phyloP scores from a whole-genome alignment of 129 eudicot genomes.

The Flaveria robusta region DNA sequence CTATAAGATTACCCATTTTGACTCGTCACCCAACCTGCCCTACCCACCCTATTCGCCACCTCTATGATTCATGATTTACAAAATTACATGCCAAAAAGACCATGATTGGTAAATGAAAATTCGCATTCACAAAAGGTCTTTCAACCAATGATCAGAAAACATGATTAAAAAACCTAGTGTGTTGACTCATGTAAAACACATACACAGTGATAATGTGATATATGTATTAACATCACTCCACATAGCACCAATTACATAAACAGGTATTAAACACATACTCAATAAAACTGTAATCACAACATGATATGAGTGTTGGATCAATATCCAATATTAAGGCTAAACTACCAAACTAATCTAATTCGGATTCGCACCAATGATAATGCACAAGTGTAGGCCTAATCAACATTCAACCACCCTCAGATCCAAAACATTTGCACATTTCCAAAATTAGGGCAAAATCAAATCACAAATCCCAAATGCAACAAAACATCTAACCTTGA shows the following conservation, averaged over 20 bases:
- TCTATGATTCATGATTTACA: not conserved
- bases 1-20: not conserved
- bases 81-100: not conserved
- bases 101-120: constrained; percentile 1
- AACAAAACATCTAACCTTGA: constrained; percentile 61
- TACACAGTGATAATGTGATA: not conserved
- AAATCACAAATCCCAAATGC: not conserved
- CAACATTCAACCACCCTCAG: not conserved
- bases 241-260: not conserved
- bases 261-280: not conserved
- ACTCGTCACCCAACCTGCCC: not conserved
- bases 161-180: not conserved
- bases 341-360: too few relatives aligned
- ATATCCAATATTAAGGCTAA: too few relatives aligned
- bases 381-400: not conserved
- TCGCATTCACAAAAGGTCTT: not conserved
- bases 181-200: constrained; percentile 1
- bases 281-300: too few relatives aligned
- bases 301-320: too few relatives aligned
- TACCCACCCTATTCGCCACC: not conserved
- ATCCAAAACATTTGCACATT: not conserved
- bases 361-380: too few relatives aligned
- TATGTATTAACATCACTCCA: not conserved
- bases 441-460: constrained; percentile 1
- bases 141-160: not conserved